These are phyloP conservation scores for Quercus lobata DNA, from an alignment of 331 rosid genomes.

Conservation along the genomic window DNA sequence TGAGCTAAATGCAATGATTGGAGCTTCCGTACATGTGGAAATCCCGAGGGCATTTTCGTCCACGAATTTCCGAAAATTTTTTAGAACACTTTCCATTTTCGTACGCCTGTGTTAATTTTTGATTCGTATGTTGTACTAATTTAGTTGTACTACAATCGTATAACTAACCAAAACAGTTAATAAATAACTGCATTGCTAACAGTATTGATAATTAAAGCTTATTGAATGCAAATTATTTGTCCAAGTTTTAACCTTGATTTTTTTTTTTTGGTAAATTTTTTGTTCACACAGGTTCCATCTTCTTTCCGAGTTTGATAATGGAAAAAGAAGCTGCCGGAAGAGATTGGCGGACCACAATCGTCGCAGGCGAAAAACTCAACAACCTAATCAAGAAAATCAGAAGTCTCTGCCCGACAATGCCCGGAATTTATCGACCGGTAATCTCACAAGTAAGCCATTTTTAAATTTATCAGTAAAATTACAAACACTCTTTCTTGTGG, in stretches of 20 bases:
- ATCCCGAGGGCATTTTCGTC: constrained; percentile 93
- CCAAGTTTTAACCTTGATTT: not conserved
- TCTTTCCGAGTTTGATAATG: constrained; percentile 86
- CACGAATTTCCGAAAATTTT: constrained; percentile 38
- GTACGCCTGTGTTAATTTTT: constrained; percentile 39
- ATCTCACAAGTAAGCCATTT: constrained; percentile 34
- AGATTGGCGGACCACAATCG: constrained; percentile 97
- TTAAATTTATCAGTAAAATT: not conserved
- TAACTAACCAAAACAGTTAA: constrained; percentile 12
- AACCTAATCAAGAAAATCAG: constrained; percentile 45
- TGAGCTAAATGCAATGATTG: constrained; percentile 45
- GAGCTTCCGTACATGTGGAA: constrained; percentile 58
- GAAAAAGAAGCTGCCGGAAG: constrained; percentile 97
- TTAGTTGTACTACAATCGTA: not conserved
- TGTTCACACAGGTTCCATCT: constrained; percentile 65
- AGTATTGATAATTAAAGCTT: not conserved
- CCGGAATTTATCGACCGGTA: constrained; percentile 33
- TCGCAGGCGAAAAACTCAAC: constrained; percentile 89
- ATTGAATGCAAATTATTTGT: not conserved
- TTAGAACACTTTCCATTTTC: constrained; percentile 39
- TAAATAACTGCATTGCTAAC: not conserved
- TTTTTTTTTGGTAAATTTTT: not conserved
- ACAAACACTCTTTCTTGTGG: not conserved
- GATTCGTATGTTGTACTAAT: constrained; percentile 20
- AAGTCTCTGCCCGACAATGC: constrained; percentile 38